Percentiles rank a stretch among this genome's conserved stretches.
Evolutionary conservation across 2,329 filamentous ascomycete genomes (phyloP).

Genomic region (Aspergillus luchuensis): DNA sequence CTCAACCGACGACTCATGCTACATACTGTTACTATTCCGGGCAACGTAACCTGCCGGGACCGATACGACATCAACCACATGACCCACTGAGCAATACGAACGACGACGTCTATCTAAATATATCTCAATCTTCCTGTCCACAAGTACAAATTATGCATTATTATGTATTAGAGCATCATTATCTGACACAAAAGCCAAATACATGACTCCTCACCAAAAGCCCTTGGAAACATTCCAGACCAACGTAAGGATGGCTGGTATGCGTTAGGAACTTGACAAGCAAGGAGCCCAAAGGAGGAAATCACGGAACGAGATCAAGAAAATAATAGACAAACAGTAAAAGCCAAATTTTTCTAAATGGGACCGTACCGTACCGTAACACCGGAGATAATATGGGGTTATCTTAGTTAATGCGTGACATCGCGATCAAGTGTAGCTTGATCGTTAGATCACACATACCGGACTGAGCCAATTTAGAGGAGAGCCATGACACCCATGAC

Average conservation of each 20-base stretch:
- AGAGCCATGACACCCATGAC: constrained; percentile 42
- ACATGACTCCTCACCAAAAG: not conserved
- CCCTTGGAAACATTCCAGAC: not conserved
- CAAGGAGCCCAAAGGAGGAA: not conserved
- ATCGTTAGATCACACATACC: not conserved
- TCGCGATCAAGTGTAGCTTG: not conserved
- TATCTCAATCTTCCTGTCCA: no score
- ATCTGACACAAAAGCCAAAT: not conserved
- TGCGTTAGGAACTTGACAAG: no score
- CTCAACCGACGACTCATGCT: no score
- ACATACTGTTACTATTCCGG: no score
- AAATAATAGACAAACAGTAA: not conserved
- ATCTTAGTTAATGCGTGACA: not conserved
- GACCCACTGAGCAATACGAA: no score
- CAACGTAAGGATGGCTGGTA: not conserved
- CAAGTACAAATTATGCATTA: not conserved
- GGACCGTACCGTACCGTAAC: not conserved
- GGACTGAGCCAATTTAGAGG: constrained; percentile 31
- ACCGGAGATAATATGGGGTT: not conserved
- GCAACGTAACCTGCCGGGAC: no score
- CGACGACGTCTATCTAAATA: no score
- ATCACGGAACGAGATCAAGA: not conserved
- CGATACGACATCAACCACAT: no score
- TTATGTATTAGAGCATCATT: not conserved
- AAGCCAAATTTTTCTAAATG: not conserved